Evolutionary conservation across 1,284 basidiomycete species (phyloP).

Genomic region (Fomitopsis betulina): DNA sequence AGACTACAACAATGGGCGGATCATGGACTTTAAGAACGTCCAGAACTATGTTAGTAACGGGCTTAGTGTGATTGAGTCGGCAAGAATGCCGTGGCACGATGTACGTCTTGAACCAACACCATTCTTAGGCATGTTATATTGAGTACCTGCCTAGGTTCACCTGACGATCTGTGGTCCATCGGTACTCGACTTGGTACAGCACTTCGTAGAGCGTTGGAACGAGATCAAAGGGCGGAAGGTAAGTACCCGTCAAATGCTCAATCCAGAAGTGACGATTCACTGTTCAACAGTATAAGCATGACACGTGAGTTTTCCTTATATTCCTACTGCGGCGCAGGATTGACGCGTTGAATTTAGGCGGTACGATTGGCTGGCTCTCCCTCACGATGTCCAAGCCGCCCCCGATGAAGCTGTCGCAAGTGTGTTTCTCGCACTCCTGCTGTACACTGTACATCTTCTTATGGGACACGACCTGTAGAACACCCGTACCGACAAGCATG

Average conservation of each 20-base stretch:
- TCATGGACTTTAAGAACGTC: constrained; percentile 82
- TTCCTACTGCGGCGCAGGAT: not conserved
- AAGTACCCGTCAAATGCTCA: not conserved
- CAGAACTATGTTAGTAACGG: constrained; percentile 77
- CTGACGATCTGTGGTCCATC: constrained; percentile 84
- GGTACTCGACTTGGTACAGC: constrained; percentile 87
- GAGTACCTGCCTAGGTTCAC: constrained; percentile 46
- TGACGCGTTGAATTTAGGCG: constrained; percentile 26
- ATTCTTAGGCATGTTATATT: not conserved
- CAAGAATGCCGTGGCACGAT: constrained; percentile 90
- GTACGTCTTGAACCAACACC: constrained; percentile 33
- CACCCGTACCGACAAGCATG: constrained; percentile 70
- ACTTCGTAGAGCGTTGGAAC: constrained; percentile 89
- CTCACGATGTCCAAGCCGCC: constrained; percentile 58
- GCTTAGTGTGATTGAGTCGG: constrained; percentile 65
- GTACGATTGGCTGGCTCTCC: constrained; percentile 80
- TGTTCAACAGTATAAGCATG: constrained; percentile 4
- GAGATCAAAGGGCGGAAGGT: constrained; percentile 79
- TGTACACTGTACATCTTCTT: not conserved
- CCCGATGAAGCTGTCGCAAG: constrained; percentile 65
- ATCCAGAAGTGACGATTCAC: not conserved
- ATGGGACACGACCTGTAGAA: constrained; percentile 26
- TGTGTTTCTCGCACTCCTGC: constrained; percentile 25
- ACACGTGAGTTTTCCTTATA: not conserved
- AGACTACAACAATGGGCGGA: constrained; percentile 86